Evolutionary conservation across 495 filamentous ascomycete genomes (phyloP), one percentile per base, ranked within the genome.

Genomic region (Penicillium malachiteum): DNA sequence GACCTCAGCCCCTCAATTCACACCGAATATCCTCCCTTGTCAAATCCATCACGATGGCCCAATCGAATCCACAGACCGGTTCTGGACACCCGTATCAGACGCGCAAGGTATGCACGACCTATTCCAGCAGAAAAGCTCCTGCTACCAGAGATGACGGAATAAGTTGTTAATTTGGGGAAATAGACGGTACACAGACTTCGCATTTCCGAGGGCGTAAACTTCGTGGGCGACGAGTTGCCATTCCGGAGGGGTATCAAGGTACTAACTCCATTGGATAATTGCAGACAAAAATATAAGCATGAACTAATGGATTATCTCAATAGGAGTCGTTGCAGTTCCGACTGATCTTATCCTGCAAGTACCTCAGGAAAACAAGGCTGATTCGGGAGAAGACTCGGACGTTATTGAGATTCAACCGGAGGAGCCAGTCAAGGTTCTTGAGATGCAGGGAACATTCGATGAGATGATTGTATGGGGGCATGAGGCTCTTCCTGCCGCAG

Each of bases 181-280:
- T 41, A 78, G 75, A 72, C 58, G 79, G 78, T 5, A 78, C 63
- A 21, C 77, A 75, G 14, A 86, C 82, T 2, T 77, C 87, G 17
- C 88, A 93, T 64, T 89, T 96, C 58, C 87, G 93, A 31, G 93
- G 93, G 33, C 84, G 93, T 39, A 94, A 87, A 62, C 76, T 97
- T 14, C 78, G 81, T 41, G 91, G 90, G 26, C 85, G 82, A 52
- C 67, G 75, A 14, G 72, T 93, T 30, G 76, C 79, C 10, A 64
- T 96, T 5, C 92, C 93, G 0, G 72, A 85, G 39, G 87, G 87
- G 0, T 97, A 96, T 68, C 72, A 81, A 63, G 92, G 92, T 76
- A 67, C 42, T 26, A 26, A 26, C 21, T 26, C 21, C 21, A 26
- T 26, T 26, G 21, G 21, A 26, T 26, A 26, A 2, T 4, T 26